phyloP scores from a whole-genome alignment of 2,329 filamentous ascomycete species.

The Phyllosticta capitalensis region DNA sequence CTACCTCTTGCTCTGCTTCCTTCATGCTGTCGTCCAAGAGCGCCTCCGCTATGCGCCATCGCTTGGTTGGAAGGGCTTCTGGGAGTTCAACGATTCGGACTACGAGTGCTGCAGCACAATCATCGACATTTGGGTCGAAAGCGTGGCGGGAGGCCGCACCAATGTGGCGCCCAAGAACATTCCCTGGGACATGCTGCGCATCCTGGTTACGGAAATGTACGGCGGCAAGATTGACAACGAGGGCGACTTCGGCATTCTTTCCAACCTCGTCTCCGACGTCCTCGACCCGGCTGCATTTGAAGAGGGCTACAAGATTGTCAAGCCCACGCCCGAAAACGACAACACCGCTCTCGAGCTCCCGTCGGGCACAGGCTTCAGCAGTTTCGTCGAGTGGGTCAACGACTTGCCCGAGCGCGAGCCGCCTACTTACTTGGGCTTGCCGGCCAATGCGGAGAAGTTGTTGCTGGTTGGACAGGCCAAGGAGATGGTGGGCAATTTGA shows the following conservation, averaged over 20 bases:
- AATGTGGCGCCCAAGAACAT: conserved; percentile 92
- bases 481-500: conserved; percentile 74
- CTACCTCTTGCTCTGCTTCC: conserved; percentile 83
- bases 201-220: conserved; percentile 86
- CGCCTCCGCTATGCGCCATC: conserved; percentile 86
- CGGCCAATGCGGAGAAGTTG: conserved; percentile 93
- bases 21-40: conserved; percentile 94
- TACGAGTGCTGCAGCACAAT: conserved; percentile 97
- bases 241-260: conserved; percentile 67
- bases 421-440: conserved; percentile 86
- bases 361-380: conserved; percentile 67
- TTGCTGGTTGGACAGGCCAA: conserved; percentile 79
- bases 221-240: conserved; percentile 96
- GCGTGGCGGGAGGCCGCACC: conserved; percentile 69
- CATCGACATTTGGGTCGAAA: conserved; percentile 89
- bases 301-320: conserved; percentile 80
- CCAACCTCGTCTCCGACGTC: conserved; percentile 63
- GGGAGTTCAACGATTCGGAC: conserved; percentile 99
- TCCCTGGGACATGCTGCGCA: conserved; percentile 92
- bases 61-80: conserved; percentile 96
- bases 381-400: conserved; percentile 89
- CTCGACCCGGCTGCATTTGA: conserved; percentile 87
- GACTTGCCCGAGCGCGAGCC: conserved; percentile 89
- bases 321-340: conserved; percentile 35
- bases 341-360: conserved; percentile 57